Conservation (phyloP, 257 asterid species). For the Lycium barbarum region DNA sequence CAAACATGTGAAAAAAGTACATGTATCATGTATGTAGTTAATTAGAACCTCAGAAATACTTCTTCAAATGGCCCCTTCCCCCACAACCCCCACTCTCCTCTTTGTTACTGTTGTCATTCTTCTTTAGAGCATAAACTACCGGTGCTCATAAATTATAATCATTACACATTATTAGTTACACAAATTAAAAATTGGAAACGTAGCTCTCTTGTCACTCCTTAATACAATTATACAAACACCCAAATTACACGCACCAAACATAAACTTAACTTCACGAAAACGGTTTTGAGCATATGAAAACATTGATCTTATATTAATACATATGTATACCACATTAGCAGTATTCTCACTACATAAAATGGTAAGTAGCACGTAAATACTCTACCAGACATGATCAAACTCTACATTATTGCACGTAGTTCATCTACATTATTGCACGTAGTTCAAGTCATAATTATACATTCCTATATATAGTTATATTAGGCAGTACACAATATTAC, state of each 20-base stretch:
- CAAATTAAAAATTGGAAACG: neutral
- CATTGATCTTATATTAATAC: neutral
- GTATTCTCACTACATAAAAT: neutral
- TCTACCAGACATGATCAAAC: neutral
- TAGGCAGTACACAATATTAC: neutral
- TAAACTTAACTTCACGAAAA: neutral
- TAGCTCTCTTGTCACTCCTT: neutral
- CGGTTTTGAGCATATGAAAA: neutral
- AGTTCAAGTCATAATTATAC: neutral
- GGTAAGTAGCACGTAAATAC: neutral
- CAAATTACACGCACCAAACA: neutral
- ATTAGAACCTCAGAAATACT: neutral
- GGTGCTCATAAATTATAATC: neutral
- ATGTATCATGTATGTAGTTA: neutral
- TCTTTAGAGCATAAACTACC: neutral
- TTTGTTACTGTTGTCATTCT: neutral
- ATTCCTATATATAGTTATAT: neutral
- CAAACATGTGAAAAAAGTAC: constrained; percentile 10
- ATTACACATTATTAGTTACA: neutral
- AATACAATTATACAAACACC: neutral
- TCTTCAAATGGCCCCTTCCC: neutral
- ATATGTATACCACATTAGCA: neutral
- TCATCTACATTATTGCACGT: neutral
- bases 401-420: constrained; percentile 3
- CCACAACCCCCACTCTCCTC: neutral